Evolutionary conservation across 2,329 filamentous ascomycete species (phyloP).

Genomic region (Raffaelea ambrosiae): DNA sequence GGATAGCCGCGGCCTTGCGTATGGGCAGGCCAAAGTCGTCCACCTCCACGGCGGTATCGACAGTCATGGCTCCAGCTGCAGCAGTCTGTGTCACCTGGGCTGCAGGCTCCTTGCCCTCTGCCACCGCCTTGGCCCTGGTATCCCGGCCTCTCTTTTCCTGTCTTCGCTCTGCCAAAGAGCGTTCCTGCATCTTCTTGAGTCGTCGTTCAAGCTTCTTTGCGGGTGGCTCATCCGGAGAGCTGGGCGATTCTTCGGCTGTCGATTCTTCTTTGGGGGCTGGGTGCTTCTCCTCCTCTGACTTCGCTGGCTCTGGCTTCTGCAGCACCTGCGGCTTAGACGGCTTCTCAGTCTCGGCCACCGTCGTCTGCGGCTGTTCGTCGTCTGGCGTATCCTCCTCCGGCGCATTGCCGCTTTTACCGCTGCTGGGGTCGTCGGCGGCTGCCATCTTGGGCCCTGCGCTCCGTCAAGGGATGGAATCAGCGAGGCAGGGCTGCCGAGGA

Average conservation of each 20-base stretch:
- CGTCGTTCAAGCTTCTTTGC: constrained; percentile 7
- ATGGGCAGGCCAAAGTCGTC: constrained; percentile 68
- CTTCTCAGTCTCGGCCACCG: neutral
- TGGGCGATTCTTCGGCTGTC: neutral
- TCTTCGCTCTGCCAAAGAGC: neutral
- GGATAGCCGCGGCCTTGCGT: constrained; percentile 29
- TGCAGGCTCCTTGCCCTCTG: neutral
- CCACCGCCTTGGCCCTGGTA: neutral
- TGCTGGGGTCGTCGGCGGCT: constrained; percentile 5
- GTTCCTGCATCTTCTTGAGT: constrained; percentile 2
- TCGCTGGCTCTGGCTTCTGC: neutral
- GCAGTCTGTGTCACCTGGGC: neutral
- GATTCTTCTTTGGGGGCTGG: no score
- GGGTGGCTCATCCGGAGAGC: constrained; percentile 5
- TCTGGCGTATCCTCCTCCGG: neutral
- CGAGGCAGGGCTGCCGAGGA: neutral
- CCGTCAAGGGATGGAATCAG: neutral
- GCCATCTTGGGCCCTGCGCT: constrained; percentile 6
- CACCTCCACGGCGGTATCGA: constrained; percentile 31
- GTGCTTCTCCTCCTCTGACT: neutral
- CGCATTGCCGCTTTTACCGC: neutral
- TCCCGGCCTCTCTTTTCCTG: neutral
- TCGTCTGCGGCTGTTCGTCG: neutral
- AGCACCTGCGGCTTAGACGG: no score
- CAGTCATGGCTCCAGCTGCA: neutral